Percentiles rank a stretch among this genome's conserved stretches.
phyloP scores from a whole-genome alignment of 192 early-diverging fungal species.

The Cladochytrium replicatum region DNA sequence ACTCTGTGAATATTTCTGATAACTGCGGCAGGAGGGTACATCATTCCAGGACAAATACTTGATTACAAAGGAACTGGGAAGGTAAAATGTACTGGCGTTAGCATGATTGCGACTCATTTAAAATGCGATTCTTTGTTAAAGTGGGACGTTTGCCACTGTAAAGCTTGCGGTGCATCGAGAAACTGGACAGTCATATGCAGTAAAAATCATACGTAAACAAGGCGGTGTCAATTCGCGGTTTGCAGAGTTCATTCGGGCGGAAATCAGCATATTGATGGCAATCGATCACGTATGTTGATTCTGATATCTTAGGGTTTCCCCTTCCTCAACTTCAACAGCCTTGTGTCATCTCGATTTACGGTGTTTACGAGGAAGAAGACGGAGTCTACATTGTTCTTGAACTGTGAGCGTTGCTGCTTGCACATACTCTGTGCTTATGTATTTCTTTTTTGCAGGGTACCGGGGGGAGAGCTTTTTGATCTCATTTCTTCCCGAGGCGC shows the following conservation, averaged over 20 bases:
- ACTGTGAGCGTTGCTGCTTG: constrained; percentile 26
- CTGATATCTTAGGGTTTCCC: neutral
- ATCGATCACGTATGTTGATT: constrained; percentile 43
- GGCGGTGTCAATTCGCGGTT: constrained; percentile 43
- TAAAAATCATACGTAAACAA: constrained; percentile 63
- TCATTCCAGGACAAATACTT: constrained; percentile 14
- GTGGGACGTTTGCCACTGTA: constrained; percentile 65
- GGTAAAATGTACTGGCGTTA: neutral
- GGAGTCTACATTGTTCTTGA: constrained; percentile 69
- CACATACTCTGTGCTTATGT: constrained; percentile 22
- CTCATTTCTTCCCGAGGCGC: constrained; percentile 55
- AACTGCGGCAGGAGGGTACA: neutral
- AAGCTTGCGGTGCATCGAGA: constrained; percentile 44
- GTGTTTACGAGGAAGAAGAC: constrained; percentile 45
- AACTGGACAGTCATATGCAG: constrained; percentile 50
- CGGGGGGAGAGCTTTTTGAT: constrained; percentile 83
- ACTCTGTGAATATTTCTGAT: constrained; percentile 3
- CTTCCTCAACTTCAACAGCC: constrained; percentile 7
- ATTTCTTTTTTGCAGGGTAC: constrained; percentile 34
- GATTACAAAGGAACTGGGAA: constrained; percentile 12
- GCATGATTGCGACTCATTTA: neutral
- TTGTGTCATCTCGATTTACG: constrained; percentile 60
- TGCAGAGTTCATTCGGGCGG: constrained; percentile 55
- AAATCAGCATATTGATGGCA: constrained; percentile 51
- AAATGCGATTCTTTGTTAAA: neutral